These are phyloP conservation scores for Diplodia corticola DNA, from an alignment of 2,329 filamentous ascomycete genomes.

Conservation along the genomic window DNA sequence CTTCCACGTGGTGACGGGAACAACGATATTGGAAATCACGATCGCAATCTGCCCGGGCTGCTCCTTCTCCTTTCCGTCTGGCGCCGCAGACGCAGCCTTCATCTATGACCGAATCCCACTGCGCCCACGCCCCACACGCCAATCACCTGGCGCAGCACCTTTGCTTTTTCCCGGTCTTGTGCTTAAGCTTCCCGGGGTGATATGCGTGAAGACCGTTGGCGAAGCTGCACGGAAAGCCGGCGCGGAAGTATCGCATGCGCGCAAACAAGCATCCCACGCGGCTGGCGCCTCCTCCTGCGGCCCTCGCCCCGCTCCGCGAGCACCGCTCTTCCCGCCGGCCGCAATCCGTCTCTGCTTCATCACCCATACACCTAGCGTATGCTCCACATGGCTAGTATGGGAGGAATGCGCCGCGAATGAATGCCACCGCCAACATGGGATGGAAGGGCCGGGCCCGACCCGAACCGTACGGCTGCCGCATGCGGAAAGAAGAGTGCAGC, in stretches of 20 bases:
- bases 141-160: too few species aligned
- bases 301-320: not conserved
- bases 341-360: not conserved
- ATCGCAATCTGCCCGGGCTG: not conserved
- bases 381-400: not conserved
- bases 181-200: not conserved
- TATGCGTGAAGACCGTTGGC: too few species aligned
- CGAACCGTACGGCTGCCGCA: slow-evolving; percentile 1
- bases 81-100: not conserved
- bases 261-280: not conserved
- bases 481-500: not conserved
- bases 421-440: not conserved
- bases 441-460: slow-evolving; percentile 4
- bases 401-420: not conserved
- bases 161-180: not conserved
- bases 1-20: not conserved
- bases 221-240: not conserved
- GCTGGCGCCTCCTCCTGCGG: not conserved
- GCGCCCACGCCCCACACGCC: not conserved
- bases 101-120: not conserved
- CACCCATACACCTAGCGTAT: too few species aligned
- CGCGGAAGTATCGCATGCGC: slow-evolving; percentile 12
- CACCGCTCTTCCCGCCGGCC: too few species aligned
- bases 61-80: not conserved
- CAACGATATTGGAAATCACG: not conserved